Evolutionary conservation across 257 asterid genomes (phyloP).

Genomic region (Gynochthodes officinalis): DNA sequence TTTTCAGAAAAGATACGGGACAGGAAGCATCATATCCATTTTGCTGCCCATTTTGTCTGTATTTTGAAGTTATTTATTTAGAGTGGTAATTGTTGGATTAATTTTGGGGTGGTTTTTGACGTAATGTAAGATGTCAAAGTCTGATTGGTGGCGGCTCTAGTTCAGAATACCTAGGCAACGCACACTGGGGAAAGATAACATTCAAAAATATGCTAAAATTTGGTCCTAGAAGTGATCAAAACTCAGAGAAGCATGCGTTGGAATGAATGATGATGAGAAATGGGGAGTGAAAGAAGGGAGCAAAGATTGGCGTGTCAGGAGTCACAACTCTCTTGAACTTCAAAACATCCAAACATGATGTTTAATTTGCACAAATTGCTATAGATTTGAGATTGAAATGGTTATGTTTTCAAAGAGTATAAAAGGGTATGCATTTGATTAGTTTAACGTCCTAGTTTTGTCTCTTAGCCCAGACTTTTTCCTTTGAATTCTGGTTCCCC

Average conservation of each 20-base stretch:
- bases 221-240: slow-evolving; percentile 21
- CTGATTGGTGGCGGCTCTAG: slow-evolving; percentile 20
- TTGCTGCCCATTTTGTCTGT: too few species aligned
- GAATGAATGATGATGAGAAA: slow-evolving; percentile 18
- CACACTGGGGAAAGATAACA: slow-evolving; percentile 8
- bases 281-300: slow-evolving; percentile 12
- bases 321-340: slow-evolving; percentile 34
- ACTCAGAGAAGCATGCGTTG: slow-evolving; percentile 24
- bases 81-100: background rate
- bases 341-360: slow-evolving; percentile 43
- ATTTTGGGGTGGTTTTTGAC: background rate
- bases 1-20: too few species aligned
- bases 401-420: slow-evolving; percentile 31
- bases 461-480: slow-evolving; percentile 22
- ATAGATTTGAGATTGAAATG: slow-evolving; percentile 17
- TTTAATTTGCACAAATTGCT: slow-evolving; percentile 36
- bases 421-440: slow-evolving; percentile 42
- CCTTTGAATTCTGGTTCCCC: slow-evolving; percentile 26
- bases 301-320: slow-evolving; percentile 40
- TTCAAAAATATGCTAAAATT: slow-evolving; percentile 22
- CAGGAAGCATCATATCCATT: background rate
- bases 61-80: background rate
- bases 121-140: background rate
- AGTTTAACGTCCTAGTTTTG: slow-evolving; percentile 31
- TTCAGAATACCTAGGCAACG: slow-evolving; percentile 5